These are phyloP conservation scores for Auricularia cornea DNA, from an alignment of 768 basidiomycete species.

Conservation along the genomic window DNA sequence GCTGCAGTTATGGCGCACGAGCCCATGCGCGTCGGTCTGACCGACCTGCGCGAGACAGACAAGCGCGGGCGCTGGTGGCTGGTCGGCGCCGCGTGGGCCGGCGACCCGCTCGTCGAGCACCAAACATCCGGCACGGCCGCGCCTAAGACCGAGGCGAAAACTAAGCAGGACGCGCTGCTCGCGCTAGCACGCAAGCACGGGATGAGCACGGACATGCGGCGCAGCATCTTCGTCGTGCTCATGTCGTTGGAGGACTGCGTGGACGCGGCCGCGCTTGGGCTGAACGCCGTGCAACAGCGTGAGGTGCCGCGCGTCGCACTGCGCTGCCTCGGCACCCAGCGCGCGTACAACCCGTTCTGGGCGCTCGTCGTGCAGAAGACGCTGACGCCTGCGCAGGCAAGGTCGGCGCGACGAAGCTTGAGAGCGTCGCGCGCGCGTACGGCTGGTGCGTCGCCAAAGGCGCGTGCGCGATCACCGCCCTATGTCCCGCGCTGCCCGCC, in stretches of 20 bases:
- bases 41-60: constrained; percentile 77
- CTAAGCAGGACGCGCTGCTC: constrained; percentile 39
- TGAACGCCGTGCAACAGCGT: constrained; percentile 86
- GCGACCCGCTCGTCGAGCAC: constrained; percentile 79
- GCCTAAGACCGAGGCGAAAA: constrained; percentile 18
- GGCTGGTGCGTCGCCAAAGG: constrained; percentile 94
- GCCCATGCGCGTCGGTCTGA: constrained; percentile 73
- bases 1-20: constrained; percentile 69
- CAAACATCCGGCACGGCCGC: constrained; percentile 33
- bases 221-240: constrained; percentile 84
- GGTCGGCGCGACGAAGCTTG: constrained; percentile 48
- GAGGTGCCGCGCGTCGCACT: constrained; percentile 90
- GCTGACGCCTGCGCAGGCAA: constrained; percentile 61
- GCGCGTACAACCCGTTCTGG: constrained; percentile 15
- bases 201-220: constrained; percentile 95
- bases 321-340: constrained; percentile 86
- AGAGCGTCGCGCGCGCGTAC: constrained; percentile 75
- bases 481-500: constrained; percentile 26
- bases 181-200: constrained; percentile 90
- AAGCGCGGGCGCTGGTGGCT: constrained; percentile 98
- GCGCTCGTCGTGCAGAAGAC: constrained; percentile 1
- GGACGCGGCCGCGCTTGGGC: constrained; percentile 82
- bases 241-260: constrained; percentile 87
- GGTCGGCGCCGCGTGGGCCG: constrained; percentile 92
- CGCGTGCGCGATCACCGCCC: constrained; percentile 57